phyloP scores from a whole-genome alignment of 441 rosid species.

The Pelargonium cotyledonis region DNA sequence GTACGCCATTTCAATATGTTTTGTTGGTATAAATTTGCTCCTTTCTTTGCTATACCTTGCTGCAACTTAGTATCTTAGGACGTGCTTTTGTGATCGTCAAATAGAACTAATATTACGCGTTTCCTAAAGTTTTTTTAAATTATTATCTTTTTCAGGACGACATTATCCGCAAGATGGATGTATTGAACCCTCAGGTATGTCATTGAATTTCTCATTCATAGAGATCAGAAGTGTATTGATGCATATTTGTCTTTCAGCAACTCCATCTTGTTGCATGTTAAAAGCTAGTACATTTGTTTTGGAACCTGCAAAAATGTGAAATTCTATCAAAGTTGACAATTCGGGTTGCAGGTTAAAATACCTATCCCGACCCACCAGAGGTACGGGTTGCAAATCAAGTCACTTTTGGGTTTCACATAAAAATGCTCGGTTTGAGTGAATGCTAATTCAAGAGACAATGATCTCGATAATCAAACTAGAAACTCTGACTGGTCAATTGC shows the following conservation, averaged over 20 bases:
- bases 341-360: too few species aligned
- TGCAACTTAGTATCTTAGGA: not conserved
- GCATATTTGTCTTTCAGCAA: too few species aligned
- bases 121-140: not conserved
- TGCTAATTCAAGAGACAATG: too few species aligned
- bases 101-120: not conserved
- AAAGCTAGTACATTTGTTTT: not conserved
- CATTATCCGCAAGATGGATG: conserved; percentile 54
- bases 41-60: not conserved
- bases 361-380: too few species aligned
- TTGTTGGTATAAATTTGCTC: not conserved
- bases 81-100: not conserved
- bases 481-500: not conserved
- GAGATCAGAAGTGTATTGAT: conserved; percentile 2
- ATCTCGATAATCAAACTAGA: not conserved
- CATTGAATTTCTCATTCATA: conserved; percentile 10
- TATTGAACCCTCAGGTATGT: conserved; percentile 84
- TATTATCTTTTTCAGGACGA: conserved; percentile 41
- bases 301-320: not conserved
- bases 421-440: too few species aligned
- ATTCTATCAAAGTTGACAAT: not conserved
- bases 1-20: conserved; percentile 33
- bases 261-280: not conserved
- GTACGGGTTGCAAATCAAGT: too few species aligned
- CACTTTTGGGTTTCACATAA: too few species aligned